A percentile compares a stretch with the other conserved stretches of the same genome.
These are phyloP conservation scores for Candida sakaeoensis DNA, from an alignment of 805 yeast genomes.

Conservation along the genomic window DNA sequence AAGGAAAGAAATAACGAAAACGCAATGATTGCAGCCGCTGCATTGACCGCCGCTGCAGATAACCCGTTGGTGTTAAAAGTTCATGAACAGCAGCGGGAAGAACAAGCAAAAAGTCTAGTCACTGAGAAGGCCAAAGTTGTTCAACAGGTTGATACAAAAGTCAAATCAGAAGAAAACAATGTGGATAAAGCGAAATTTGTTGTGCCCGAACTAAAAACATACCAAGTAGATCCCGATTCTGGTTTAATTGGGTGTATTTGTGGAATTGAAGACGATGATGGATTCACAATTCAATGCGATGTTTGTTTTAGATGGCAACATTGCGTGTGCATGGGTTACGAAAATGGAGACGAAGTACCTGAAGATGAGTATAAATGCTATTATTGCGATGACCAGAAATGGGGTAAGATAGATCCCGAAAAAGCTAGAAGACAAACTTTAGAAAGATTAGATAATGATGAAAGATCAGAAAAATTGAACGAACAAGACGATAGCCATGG, in stretches of 20 bases:
- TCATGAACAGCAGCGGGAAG: neutral
- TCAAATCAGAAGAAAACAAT: conserved; percentile 7
- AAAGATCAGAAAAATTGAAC: conserved; percentile 4
- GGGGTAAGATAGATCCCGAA: conserved; percentile 42
- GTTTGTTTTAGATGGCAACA: conserved; percentile 93
- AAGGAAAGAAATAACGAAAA: conserved; percentile 37
- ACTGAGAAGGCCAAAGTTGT: conserved; percentile 1
- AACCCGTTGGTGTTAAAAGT: conserved; percentile 56
- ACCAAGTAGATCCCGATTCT: conserved; percentile 73
- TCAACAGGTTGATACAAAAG: conserved; percentile 10
- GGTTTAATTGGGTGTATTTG: conserved; percentile 90
- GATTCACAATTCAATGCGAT: conserved; percentile 93
- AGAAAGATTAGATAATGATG: conserved; percentile 24
- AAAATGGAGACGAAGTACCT: conserved; percentile 69
- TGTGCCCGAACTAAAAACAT: conserved; percentile 39
- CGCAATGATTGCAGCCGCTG: conserved; percentile 78
- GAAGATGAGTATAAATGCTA: conserved; percentile 76
- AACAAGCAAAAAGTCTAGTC: neutral
- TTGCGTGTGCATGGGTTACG: conserved; percentile 82
- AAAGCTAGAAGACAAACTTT: conserved; percentile 28
- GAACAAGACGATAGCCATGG: neutral
- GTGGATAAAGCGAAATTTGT: conserved; percentile 2
- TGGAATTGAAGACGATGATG: conserved; percentile 83
- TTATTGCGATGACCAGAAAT: conserved; percentile 53
- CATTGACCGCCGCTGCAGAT: conserved; percentile 78